Base-by-base conservation (phyloP, 1,284 basidiomycete genomes). In the Sanghuangporus baumii region DNA sequence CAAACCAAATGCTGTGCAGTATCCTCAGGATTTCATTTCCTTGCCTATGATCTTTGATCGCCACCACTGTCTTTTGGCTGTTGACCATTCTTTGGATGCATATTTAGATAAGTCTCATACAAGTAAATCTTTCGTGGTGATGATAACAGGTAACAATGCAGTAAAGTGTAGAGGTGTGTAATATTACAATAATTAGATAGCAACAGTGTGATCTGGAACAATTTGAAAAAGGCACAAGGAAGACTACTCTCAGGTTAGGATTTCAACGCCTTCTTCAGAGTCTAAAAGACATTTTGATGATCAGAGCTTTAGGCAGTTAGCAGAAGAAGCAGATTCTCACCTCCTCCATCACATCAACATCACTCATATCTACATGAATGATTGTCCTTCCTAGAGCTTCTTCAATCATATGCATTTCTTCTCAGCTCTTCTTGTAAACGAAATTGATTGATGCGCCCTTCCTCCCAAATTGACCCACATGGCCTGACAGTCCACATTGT, bases 401-500 rank as follows among this genome's bases (percentile, higher is more conserved):
- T 76, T 94, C 89, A 65, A 97, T 95, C 70, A 82, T 79, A 69
- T 93, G 82, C 85, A 97, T 94, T 72, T 95, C 90, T 68, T 82
- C 67, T 85, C 88, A 93, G 6, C 93, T 94, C 73, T 80, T 79
- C 71, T 87, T 80, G 73, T 96, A 93, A 20, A 96, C 93, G 71
- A 98, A 98, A 73, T 96, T 96, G 72, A 98, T 91, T n/a, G 94
- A 93, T 63, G 96, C 91, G 7, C 96, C 95, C 74, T 94, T 94
- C 61, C 96, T 87, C 60, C 95, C 95, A 74, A 98, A 98, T 55
- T 95, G 89, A 65, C 96, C 95, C 55, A 95, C 98, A 60, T 96
- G 91, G 60, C 94, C 94, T 95, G 43, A 58, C 36, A 63, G 59
- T 16, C n/a, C 51, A 18, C 54, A 61, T 46, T 41, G 55, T 37